These are phyloP conservation scores for Picea glauca DNA, from an alignment of 75 land plant genomes.

Conservation along the genomic window DNA sequence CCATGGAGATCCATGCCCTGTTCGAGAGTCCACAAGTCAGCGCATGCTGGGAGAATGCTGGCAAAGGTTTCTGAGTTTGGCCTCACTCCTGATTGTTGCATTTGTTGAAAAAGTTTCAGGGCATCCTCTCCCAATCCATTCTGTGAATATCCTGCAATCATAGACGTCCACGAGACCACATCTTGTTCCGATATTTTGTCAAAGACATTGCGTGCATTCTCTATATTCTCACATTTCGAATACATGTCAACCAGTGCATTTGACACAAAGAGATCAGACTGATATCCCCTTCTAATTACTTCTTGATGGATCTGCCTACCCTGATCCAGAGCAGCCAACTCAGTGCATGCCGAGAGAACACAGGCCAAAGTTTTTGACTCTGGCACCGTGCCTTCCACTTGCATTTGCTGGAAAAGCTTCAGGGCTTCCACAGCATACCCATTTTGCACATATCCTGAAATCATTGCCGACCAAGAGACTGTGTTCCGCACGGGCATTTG, in stretches of 20 bases:
- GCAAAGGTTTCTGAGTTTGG: slow-evolving; percentile 26
- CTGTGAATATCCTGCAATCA: slow-evolving; percentile 30
- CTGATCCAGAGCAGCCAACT: slow-evolving; percentile 21
- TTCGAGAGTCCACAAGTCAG: slow-evolving; percentile 11
- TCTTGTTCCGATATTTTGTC: slow-evolving; percentile 19
- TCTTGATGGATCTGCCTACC: slow-evolving; percentile 37
- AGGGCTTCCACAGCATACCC: slow-evolving; percentile 42
- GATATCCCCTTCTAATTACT: slow-evolving; percentile 16
- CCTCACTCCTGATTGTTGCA: slow-evolving; percentile 24
- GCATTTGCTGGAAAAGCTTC: slow-evolving; percentile 49
- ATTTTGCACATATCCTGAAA: slow-evolving; percentile 27
- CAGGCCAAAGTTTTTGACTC: slow-evolving; percentile 19
- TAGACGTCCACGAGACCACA: slow-evolving; percentile 36
- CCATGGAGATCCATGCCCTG: slow-evolving; percentile 13
- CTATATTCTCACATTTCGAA: slow-evolving; percentile 28
- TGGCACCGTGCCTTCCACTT: slow-evolving; percentile 18
- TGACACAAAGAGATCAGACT: slow-evolving; percentile 17
- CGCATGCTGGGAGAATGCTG: slow-evolving; percentile 34
- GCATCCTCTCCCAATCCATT: slow-evolving; percentile 30
- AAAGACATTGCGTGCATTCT: slow-evolving; percentile 29
- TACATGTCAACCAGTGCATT: slow-evolving; percentile 42
- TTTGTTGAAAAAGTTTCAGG: slow-evolving; percentile 16
- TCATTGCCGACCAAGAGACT: slow-evolving; percentile 64
- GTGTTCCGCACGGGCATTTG: slow-evolving; percentile 36
- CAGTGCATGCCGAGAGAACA: slow-evolving; percentile 26